Base-by-base conservation (phyloP, 306 rosid genomes). In the Vigna mungo region DNA sequence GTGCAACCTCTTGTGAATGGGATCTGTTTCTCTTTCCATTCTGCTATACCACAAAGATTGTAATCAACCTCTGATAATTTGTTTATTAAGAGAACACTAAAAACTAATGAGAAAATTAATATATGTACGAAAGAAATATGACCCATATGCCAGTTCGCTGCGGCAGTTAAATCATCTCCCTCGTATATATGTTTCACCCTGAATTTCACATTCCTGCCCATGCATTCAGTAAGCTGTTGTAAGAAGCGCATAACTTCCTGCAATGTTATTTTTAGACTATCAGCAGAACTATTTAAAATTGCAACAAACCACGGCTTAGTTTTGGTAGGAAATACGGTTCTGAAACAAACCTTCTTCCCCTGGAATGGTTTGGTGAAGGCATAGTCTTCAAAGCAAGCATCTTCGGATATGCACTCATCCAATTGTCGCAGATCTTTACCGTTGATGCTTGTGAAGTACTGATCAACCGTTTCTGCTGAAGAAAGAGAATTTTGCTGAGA, bases 1-100 rank as follows among this genome's bases (percentile, higher is more conserved):
- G 88, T 92, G 89, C 94, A 87, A 49, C 98, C 98, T 88, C 90
- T 89, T 64, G 98, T 89, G 83, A 89, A 92, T 20, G 98, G 98
- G 46, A 94, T 89, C 80, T 71, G 76, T 60, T 71, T 72, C 17
- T 81, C 30, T 80, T 90, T 92, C 96, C 96, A 94, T 73, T 86
- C 98, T 94, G 81, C 62, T 14, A 82, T n/a, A 54, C 52, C 63
- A 60, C 47, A 64, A 18, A 69, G n/a, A 79, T 64, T 44, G 7
- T 71, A 69, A 74, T 76, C 41, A 48, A 56, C 20, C 52, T 36
- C 37, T 52, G 7, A 11, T 56, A 16, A 66, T 72, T 49, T 17
- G 17, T 44, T 58, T 17, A 1, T 37, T 12, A 47, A n/a, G 37
- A 39, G 6, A 69, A 49, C 27, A 5, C 1, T 9, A 18, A 55